These are phyloP conservation scores for Coniella vitis DNA, from an alignment of 2,329 filamentous ascomycete species.

Conservation along the genomic window DNA sequence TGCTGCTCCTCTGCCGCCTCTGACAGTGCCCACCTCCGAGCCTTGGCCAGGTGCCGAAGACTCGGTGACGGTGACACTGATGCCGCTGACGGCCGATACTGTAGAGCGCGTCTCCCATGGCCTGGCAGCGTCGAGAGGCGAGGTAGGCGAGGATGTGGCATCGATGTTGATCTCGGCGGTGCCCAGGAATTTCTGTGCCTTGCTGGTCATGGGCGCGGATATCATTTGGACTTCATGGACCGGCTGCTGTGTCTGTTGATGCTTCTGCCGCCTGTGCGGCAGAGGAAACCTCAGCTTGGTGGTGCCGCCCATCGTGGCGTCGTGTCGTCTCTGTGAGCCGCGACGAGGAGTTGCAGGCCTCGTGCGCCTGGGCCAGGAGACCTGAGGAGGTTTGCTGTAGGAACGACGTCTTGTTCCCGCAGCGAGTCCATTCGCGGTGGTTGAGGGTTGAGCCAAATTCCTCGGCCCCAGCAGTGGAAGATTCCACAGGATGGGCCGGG, in stretches of 20 bases:
- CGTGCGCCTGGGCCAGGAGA: not conserved
- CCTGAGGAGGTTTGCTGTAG: not conserved
- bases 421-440: conserved; percentile 10
- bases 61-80: conserved; percentile 39
- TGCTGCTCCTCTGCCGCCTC: conserved; percentile 12
- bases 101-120: conserved; percentile 38
- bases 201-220: conserved; percentile 35
- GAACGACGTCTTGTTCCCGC: conserved; percentile 1
- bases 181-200: conserved; percentile 46
- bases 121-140: conserved; percentile 18
- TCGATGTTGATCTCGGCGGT: conserved; percentile 35
- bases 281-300: conserved; percentile 43
- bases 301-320: conserved; percentile 17
- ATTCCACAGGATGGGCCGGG: not conserved
- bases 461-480: not conserved
- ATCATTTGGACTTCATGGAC: conserved; percentile 19
- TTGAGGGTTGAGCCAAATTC: not conserved
- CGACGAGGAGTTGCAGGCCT: too few relatives aligned
- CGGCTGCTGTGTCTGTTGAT: conserved; percentile 26
- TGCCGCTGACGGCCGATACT: conserved; percentile 36
- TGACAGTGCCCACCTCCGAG: conserved; percentile 19
- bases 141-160: conserved; percentile 25
- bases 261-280: conserved; percentile 39
- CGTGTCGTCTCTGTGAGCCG: too few relatives aligned
- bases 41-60: conserved; percentile 28